These are phyloP conservation scores for Zea mays DNA, from an alignment of 176 grass and related monocot species.

Conservation along the genomic window Zm-B73-REFERENCE-NAM-5.0 NC_050100.1:54503501-54504000, in stretches of 20 bases:
- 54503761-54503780: neutral
- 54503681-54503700: no score
- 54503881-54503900: neutral
- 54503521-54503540: neutral
- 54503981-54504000: slow-evolving; percentile 28
- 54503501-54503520: neutral
- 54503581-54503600: no score
- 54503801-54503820: slow-evolving; percentile 20
- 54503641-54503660: no score
- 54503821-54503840: slow-evolving; percentile 18
- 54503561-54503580: no score
- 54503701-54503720: slow-evolving; percentile 32
- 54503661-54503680: no score
- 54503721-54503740: neutral
- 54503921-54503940: slow-evolving; percentile 29
- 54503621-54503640: no score
- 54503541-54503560: no score
- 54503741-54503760: no score
- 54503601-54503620: no score
- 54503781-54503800: neutral
- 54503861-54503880: neutral
- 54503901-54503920: neutral
- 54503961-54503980: neutral
- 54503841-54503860: slow-evolving; percentile 28
- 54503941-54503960: slow-evolving; percentile 10